Evolutionary conservation across 306 rosid species (phyloP).

Genomic region (Begonia peltatifolia): DNA sequence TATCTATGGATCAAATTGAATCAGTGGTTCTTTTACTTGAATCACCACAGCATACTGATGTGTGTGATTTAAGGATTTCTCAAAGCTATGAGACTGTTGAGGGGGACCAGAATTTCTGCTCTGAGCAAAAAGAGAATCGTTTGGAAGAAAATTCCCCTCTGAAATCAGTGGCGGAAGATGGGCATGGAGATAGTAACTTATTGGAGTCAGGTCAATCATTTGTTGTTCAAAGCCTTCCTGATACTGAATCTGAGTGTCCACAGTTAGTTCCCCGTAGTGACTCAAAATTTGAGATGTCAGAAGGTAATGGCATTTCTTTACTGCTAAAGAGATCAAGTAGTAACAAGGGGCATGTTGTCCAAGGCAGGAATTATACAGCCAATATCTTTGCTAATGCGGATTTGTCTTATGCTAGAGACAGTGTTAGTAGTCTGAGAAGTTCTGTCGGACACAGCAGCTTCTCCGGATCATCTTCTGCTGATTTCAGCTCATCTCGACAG

Average conservation of each 20-base stretch:
- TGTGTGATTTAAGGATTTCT: constrained; percentile 21
- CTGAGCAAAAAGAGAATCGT: constrained; percentile 22
- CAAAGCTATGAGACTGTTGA: constrained; percentile 21
- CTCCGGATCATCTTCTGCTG: constrained; percentile 65
- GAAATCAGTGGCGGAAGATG: constrained; percentile 23
- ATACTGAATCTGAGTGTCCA: constrained; percentile 24
- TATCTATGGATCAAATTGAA: constrained; percentile 16
- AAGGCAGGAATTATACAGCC: constrained; percentile 55
- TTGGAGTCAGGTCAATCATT: constrained; percentile 22
- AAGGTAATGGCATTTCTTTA: constrained; percentile 77
- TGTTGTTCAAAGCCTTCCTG: constrained; percentile 16
- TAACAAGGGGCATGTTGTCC: constrained; percentile 56
- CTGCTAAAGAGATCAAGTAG: constrained; percentile 70
- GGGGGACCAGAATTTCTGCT: constrained; percentile 25
- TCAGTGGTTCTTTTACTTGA: constrained; percentile 17
- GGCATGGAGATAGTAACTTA: constrained; percentile 16
- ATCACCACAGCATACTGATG: constrained; percentile 19
- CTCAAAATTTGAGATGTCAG: constrained; percentile 32
- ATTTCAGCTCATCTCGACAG: constrained; percentile 43
- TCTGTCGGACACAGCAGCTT: constrained; percentile 53
- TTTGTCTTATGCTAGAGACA: constrained; percentile 46
- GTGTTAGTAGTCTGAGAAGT: constrained; percentile 50
- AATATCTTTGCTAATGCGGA: constrained; percentile 41
- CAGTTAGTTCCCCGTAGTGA: constrained; percentile 24
- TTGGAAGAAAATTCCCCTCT: constrained; percentile 24